Evolutionary conservation across 2,329 filamentous ascomycete species (phyloP), one percentile per base, ranked within the genome.

Genomic region (Rachicladosporium sp.): DNA sequence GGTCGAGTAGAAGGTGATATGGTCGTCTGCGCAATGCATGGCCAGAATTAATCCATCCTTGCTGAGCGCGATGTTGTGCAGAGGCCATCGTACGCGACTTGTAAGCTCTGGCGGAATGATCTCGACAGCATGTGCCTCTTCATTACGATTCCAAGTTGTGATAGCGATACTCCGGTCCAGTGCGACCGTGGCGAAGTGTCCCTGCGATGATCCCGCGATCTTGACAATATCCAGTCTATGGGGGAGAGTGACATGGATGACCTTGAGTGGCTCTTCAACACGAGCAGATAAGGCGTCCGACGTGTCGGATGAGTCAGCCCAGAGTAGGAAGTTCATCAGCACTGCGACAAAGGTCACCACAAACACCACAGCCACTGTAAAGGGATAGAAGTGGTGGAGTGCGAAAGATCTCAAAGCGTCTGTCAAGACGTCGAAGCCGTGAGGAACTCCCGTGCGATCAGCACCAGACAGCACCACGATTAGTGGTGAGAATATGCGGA

Each of bases 291-390:
- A 66, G 9, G 62, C 61, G 12, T 66, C 59, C 10, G 53, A 50
- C n/a, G 58, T 54, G 27, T 64, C 62, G 9, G 64, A 60, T 15
- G 65, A 51, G 39, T 80, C 76, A 42, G 79, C 77, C 71, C 76
- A 82, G 0, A 89, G 64, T 4, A 89, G 65, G 50, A 82, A 83
- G 46, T 79, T 84, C 66, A 84, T 83, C 6, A 88, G 65, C 6
- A 87, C 60, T 2, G 76, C 76, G 15, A 88, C 71, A 11, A 73
- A 73, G 6, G 76, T 76, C 10, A 81, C 65, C 2, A 78, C 60
- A 13, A 82, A 68, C 1, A 84, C 57, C 3, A 84, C 64, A 9
- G 75, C 71, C 6, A 83, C 62, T 4, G 79, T 50, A 42, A 84
- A 83, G 1, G 73, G 71, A 33, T 76, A 67, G 48, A 88, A 82